These are phyloP conservation scores for Coelastrella sp. DNA, from an alignment of 139 green algal species.

Conservation along the genomic window DNA sequence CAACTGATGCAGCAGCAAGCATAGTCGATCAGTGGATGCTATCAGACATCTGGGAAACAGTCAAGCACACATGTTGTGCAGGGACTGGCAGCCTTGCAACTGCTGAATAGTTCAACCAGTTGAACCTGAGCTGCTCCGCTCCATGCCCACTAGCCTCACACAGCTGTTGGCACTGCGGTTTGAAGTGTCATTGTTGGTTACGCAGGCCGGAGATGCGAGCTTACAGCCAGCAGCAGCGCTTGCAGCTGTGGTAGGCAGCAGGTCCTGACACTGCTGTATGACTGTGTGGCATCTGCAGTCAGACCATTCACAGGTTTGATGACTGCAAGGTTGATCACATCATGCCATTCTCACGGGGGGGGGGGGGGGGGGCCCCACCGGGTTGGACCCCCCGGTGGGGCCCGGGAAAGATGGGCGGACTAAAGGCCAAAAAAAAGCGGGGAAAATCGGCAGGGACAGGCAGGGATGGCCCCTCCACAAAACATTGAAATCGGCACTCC, in stretches of 20 bases:
- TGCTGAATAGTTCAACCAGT: background rate
- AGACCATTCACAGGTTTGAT: background rate
- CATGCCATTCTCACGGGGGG: background rate
- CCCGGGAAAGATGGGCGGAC: too few relatives aligned
- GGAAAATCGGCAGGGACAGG: too few relatives aligned
- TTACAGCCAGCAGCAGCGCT: constrained; percentile 6
- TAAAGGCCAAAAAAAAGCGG: too few relatives aligned
- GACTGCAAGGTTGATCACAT: constrained; percentile 9
- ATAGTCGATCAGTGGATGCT: too few relatives aligned
- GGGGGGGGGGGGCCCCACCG: too few relatives aligned
- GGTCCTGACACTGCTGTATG: background rate
- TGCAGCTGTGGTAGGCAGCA: background rate
- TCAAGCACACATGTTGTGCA: too few relatives aligned
- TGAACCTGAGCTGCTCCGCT: background rate
- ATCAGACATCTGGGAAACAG: too few relatives aligned
- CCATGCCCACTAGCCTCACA: background rate
- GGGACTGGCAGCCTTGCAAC: too few relatives aligned
- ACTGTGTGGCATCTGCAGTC: background rate
- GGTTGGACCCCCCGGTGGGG: too few relatives aligned
- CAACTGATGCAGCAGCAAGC: too few relatives aligned
- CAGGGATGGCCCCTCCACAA: too few relatives aligned
- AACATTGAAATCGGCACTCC: too few relatives aligned
- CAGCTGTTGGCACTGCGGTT: background rate
- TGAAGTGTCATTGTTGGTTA: background rate
- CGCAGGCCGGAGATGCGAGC: background rate